Evolutionary conservation across 129 eudicot genomes (phyloP).

Genomic region (sunflower (Helianthus annuus)): DNA sequence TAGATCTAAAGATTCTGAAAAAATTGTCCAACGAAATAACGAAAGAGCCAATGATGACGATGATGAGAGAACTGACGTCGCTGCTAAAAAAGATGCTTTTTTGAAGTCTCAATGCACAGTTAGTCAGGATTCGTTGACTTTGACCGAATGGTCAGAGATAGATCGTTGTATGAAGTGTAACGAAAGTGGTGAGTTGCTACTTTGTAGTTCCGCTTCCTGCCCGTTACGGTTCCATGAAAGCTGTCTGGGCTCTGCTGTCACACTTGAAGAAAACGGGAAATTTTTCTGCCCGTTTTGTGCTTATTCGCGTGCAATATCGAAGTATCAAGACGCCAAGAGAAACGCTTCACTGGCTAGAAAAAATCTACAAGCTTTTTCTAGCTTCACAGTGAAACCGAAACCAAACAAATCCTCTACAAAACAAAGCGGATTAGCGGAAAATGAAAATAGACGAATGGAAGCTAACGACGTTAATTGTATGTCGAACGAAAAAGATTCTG

Average conservation of each 20-base stretch:
- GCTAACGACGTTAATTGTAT: slow-evolving; percentile 9
- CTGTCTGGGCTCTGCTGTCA: slow-evolving; percentile 53
- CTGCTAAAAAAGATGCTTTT: slow-evolving; percentile 38
- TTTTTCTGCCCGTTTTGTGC: slow-evolving; percentile 85
- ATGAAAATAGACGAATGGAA: slow-evolving; percentile 11
- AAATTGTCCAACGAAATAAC: not conserved
- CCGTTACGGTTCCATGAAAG: slow-evolving; percentile 64
- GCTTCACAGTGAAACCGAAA: slow-evolving; percentile 18
- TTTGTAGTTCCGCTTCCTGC: slow-evolving; percentile 63
- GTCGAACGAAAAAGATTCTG: slow-evolving; percentile 25
- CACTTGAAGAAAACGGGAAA: slow-evolving; percentile 45
- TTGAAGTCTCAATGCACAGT: slow-evolving; percentile 45
- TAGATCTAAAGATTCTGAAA: slow-evolving; percentile 6
- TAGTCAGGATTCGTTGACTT: slow-evolving; percentile 50
- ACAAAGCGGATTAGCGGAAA: slow-evolving; percentile 20
- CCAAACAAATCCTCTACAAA: slow-evolving; percentile 19
- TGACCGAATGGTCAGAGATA: slow-evolving; percentile 37
- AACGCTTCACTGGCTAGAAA: slow-evolving; percentile 56
- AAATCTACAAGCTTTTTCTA: slow-evolving; percentile 47
- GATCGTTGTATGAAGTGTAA: slow-evolving; percentile 71
- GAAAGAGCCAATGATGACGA: slow-evolving; percentile 20
- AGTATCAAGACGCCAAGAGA: slow-evolving; percentile 53
- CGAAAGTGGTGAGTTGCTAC: slow-evolving; percentile 56
- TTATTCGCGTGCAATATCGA: slow-evolving; percentile 63
- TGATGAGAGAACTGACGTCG: slow-evolving; percentile 36